Conservation (phyloP, 352 stramenopile species). For the Globisporangium sylvaticum region DNA sequence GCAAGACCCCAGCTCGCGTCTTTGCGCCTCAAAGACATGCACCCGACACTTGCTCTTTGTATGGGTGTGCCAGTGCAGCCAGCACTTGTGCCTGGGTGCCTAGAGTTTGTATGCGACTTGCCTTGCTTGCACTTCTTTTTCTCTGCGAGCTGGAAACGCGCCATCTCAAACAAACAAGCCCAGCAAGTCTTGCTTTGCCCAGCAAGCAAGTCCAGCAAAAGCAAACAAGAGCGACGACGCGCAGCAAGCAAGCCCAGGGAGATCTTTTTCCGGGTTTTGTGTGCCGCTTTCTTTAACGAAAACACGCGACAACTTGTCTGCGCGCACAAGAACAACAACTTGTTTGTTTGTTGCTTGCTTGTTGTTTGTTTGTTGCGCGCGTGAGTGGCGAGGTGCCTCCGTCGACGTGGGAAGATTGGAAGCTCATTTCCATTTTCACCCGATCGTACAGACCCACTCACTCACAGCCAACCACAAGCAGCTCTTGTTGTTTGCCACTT, state of each 20-base stretch:
- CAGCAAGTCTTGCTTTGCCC: not conserved
- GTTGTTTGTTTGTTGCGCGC: not conserved
- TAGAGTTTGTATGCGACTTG: not conserved
- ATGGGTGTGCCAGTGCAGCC: not conserved
- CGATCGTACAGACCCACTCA: not conserved
- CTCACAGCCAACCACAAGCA: not conserved
- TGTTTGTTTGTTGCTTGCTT: not conserved
- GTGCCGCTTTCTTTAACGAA: constrained; percentile 13
- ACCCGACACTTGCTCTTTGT: constrained; percentile 4
- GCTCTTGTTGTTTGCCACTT: not conserved
- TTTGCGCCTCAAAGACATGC: constrained; percentile 4
- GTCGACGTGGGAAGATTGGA: constrained; percentile 1
- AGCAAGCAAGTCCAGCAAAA: not conserved
- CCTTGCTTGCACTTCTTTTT: constrained; percentile 1
- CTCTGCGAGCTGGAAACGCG: constrained; percentile 1
- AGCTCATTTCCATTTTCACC: constrained; percentile 6
- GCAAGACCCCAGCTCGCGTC: not conserved
- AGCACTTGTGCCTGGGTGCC: not conserved
- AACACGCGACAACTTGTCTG: constrained; percentile 3
- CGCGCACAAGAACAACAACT: not conserved
- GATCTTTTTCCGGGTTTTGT: not conserved
- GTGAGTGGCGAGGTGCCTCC: not conserved
- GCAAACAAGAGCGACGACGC: not conserved
- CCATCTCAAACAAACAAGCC: not conserved
- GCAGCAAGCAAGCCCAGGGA: not conserved